These are phyloP conservation scores for Aspergillus chevalieri DNA, from an alignment of 2,329 filamentous ascomycete genomes.

Conservation along the genomic window DNA sequence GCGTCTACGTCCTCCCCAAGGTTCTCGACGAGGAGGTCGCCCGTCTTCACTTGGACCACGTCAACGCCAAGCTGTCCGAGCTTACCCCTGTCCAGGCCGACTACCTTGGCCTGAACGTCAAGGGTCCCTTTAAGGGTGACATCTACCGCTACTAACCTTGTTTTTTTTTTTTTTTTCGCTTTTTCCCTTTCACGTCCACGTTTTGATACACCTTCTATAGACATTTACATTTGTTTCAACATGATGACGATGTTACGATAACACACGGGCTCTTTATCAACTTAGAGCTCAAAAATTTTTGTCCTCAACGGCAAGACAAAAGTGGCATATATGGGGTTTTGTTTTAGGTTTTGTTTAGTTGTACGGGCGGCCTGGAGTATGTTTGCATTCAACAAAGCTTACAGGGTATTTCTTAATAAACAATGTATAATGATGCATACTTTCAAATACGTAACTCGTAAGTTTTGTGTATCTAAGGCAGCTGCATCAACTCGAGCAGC, in stretches of 20 bases:
- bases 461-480: not conserved
- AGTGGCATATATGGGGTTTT: conserved; percentile 29
- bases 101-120: conserved; percentile 78
- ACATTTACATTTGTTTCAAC: conserved; percentile 41
- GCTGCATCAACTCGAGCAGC: conserved; percentile 12
- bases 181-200: conserved; percentile 17
- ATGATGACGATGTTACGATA: conserved; percentile 56
- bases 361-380: conserved; percentile 26
- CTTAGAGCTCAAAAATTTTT: conserved; percentile 45
- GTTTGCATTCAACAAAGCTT: conserved; percentile 35
- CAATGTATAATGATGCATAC: not conserved
- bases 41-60: conserved; percentile 83
- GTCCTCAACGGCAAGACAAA: conserved; percentile 58
- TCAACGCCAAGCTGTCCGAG: conserved; percentile 87
- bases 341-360: conserved; percentile 21
- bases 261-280: conserved; percentile 43
- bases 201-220: conserved; percentile 33
- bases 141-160: conserved; percentile 55
- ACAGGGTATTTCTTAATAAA: conserved; percentile 5
- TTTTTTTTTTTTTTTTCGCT: conserved; percentile 17
- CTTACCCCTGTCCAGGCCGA: conserved; percentile 84
- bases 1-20: conserved; percentile 97
- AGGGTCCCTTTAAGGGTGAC: conserved; percentile 95
- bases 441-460: not conserved
- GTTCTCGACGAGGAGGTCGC: conserved; percentile 98